These are phyloP conservation scores for Blumeriella jaapii DNA, from an alignment of 2,329 filamentous ascomycete genomes.

Conservation along the genomic window DNA sequence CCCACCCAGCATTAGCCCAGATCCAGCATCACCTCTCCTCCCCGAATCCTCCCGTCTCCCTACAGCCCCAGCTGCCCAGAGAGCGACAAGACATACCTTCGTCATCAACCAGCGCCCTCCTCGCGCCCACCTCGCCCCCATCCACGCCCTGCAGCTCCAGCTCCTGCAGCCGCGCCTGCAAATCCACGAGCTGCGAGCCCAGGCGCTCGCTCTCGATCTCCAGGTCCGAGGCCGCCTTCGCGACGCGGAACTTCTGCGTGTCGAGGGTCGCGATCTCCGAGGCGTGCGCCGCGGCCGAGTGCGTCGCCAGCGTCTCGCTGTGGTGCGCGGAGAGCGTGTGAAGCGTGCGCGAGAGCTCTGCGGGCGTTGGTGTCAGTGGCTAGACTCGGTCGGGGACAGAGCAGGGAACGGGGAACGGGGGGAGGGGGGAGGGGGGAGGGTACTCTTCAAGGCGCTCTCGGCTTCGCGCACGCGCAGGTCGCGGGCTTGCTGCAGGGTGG, in stretches of 20 bases:
- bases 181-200: constrained; percentile 61
- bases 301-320: constrained; percentile 59
- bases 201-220: constrained; percentile 95
- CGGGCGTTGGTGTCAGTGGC: constrained; percentile 8
- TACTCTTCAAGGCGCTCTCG: constrained; percentile 53
- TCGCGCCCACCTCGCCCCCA: constrained; percentile 39
- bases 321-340: constrained; percentile 66
- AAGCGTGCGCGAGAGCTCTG: constrained; percentile 61
- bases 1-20: too few relatives aligned
- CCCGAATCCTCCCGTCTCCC: too few relatives aligned
- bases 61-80: too few relatives aligned
- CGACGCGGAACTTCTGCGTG: constrained; percentile 85
- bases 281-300: constrained; percentile 72
- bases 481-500: constrained; percentile 74
- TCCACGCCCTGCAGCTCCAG: constrained; percentile 81
- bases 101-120: constrained; percentile 42
- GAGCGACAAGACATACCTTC: too few relatives aligned
- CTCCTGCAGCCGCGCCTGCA: constrained; percentile 66
- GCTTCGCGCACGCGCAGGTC: constrained; percentile 63
- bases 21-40: too few relatives aligned
- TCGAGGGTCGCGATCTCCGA: constrained; percentile 77
- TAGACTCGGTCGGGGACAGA: background rate
- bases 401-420: constrained; percentile 14
- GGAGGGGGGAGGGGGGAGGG: background rate
- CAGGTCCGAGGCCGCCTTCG: constrained; percentile 80